These are phyloP conservation scores for Aureobasidium pullulans DNA, from an alignment of 2,329 filamentous ascomycete species.

Conservation along the genomic window DNA sequence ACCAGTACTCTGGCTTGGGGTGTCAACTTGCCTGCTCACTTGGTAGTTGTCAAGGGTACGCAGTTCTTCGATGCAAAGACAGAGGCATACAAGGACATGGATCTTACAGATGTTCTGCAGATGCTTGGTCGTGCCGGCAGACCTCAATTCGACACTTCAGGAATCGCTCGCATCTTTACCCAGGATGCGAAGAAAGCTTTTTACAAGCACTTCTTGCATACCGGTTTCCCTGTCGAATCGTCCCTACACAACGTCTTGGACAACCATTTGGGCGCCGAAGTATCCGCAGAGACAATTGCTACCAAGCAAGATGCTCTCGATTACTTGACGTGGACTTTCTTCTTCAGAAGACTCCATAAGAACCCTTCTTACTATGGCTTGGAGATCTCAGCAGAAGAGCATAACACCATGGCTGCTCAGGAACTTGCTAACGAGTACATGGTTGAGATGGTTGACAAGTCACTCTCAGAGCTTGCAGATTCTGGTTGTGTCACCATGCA, in stretches of 20 bases:
- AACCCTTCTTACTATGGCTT: constrained; percentile 97
- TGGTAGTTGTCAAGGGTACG: constrained; percentile 96
- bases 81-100: constrained; percentile 98
- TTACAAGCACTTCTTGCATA: constrained; percentile 98
- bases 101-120: constrained; percentile 92
- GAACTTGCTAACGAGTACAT: constrained; percentile 88
- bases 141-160: constrained; percentile 92
- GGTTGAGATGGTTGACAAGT: constrained; percentile 84
- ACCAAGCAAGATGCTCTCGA: constrained; percentile 97
- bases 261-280: constrained; percentile 92
- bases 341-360: constrained; percentile 94
- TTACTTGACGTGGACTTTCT: constrained; percentile 98
- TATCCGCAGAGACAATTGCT: constrained; percentile 83
- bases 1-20: constrained; percentile 97
- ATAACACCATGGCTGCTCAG: constrained; percentile 80
- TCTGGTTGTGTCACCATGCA: constrained; percentile 79
- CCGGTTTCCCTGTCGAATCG: constrained; percentile 94
- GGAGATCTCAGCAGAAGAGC: constrained; percentile 85
- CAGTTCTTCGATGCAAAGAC: constrained; percentile 98
- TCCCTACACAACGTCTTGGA: constrained; percentile 93
- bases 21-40: constrained; percentile 91
- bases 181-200: constrained; percentile 98
- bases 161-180: constrained; percentile 94
- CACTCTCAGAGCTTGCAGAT: constrained; percentile 70
- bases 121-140: constrained; percentile 95